These are phyloP conservation scores for Coniferiporia weirii DNA, from an alignment of 1,284 basidiomycete genomes.

Conservation along the genomic window DNA sequence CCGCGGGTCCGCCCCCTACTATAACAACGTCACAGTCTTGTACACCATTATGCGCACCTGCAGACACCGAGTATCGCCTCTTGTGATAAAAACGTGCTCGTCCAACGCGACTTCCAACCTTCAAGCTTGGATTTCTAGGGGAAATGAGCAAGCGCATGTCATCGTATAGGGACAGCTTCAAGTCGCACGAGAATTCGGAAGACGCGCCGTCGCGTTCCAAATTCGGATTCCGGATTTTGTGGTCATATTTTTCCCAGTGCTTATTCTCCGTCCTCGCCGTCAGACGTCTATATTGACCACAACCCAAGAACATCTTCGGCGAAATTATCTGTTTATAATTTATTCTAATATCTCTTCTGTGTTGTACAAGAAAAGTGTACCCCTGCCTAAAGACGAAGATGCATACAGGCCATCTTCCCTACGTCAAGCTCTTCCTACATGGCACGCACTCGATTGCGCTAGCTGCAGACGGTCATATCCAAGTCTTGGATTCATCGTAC, in stretches of 20 bases:
- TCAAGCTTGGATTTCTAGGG: neutral
- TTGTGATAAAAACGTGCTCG: neutral
- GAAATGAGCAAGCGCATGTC: conserved; percentile 5
- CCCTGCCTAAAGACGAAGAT: neutral
- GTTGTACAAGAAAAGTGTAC: neutral
- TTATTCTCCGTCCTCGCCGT: neutral
- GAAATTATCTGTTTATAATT: neutral
- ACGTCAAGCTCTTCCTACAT: conserved; percentile 10
- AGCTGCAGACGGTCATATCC: conserved; percentile 36
- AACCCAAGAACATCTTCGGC: neutral
- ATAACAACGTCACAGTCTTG: conserved; percentile 81
- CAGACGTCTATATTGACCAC: neutral
- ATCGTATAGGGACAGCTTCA: neutral
- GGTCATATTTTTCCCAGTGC: neutral
- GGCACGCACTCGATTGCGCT: conserved; percentile 7
- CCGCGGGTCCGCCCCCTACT: conserved; percentile 91
- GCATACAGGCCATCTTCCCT: conserved; percentile 7
- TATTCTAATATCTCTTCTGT: neutral
- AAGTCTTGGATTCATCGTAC: conserved; percentile 49
- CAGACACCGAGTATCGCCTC: neutral
- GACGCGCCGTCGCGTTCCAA: neutral
- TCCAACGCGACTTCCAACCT: neutral
- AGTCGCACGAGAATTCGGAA: neutral
- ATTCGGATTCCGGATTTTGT: neutral
- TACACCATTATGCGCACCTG: neutral